Evolutionary conservation across 2,329 filamentous ascomycete species (phyloP).

Genomic region (Neopestalotiopsis clavispora): DNA sequence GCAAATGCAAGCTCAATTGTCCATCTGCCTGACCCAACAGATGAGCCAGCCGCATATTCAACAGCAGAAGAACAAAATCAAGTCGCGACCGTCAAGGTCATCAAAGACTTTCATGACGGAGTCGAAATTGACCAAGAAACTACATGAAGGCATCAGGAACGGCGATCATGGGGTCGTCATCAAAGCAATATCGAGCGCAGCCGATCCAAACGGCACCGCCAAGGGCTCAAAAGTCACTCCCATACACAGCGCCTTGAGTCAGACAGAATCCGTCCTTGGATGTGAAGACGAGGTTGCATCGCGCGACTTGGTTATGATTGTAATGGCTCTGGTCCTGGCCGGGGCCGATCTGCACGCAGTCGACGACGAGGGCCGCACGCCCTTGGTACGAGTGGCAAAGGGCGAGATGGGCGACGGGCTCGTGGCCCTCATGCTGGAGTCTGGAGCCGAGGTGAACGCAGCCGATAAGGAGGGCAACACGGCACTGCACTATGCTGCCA

Average conservation of each 20-base stretch:
- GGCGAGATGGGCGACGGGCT: conserved; percentile 29
- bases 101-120: conserved; percentile 17
- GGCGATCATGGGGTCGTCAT: conserved; percentile 24
- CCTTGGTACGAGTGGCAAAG: conserved; percentile 26
- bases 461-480: conserved; percentile 27
- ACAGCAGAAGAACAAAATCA: conserved; percentile 25
- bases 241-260: conserved; percentile 25
- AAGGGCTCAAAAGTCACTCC: conserved; percentile 23
- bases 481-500: conserved; percentile 28
- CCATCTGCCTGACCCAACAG: conserved; percentile 22
- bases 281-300: conserved; percentile 23
- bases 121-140: conserved; percentile 21
- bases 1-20: conserved; percentile 24
- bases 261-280: conserved; percentile 23
- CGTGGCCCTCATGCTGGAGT: conserved; percentile 28
- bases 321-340: conserved; percentile 26
- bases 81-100: conserved; percentile 18
- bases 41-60: conserved; percentile 21
- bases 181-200: conserved; percentile 26
- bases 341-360: conserved; percentile 23
- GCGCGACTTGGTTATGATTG: conserved; percentile 22
- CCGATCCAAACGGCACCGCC: conserved; percentile 23
- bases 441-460: conserved; percentile 23
- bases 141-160: conserved; percentile 25
- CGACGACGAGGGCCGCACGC: conserved; percentile 25